A percentile compares a stretch with the other conserved stretches of the same genome.
Evolutionary conservation across 2,329 filamentous ascomycete genomes (phyloP).

Genomic region (Nannizziopsis arthrosporioides): DNA sequence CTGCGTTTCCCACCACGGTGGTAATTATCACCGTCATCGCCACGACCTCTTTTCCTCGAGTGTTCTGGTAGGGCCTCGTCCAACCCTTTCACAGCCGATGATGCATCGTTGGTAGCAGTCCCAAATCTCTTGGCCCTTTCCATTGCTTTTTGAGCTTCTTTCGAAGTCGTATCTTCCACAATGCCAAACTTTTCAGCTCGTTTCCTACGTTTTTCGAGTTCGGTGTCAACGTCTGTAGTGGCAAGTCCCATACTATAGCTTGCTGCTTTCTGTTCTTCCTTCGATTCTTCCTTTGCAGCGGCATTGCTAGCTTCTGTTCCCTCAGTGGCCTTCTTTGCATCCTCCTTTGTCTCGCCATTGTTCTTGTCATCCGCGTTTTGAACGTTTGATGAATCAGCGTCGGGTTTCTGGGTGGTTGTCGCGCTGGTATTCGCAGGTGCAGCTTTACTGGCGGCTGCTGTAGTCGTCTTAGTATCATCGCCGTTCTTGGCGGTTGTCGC

Average conservation of each 20-base stretch:
- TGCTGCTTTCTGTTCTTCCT: slow-evolving; percentile 20
- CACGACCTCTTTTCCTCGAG: slow-evolving; percentile 31
- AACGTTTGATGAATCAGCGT: slow-evolving; percentile 29
- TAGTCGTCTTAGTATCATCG: slow-evolving; percentile 18
- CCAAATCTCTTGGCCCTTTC: slow-evolving; percentile 40
- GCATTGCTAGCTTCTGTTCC: slow-evolving; percentile 13
- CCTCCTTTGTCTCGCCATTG: slow-evolving; percentile 1
- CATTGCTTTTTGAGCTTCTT: slow-evolving; percentile 35
- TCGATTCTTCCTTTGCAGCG: slow-evolving; percentile 15
- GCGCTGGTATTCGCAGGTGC: slow-evolving; percentile 29
- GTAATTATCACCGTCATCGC: slow-evolving; percentile 25
- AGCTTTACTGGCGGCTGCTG: slow-evolving; percentile 30
- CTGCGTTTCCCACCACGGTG: slow-evolving; percentile 34
- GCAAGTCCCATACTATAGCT: slow-evolving; percentile 35
- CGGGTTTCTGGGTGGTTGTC: slow-evolving; percentile 32
- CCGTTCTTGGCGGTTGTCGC: slow-evolving; percentile 20
- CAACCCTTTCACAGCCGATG: slow-evolving; percentile 30
- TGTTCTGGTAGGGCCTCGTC: slow-evolving; percentile 37
- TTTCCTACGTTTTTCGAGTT: slow-evolving; percentile 38
- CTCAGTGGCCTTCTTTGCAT: slow-evolving; percentile 11
- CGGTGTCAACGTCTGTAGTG: slow-evolving; percentile 35
- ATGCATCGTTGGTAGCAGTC: slow-evolving; percentile 19
- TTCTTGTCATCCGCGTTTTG: slow-evolving; percentile 20
- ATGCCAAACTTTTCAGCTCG: slow-evolving; percentile 41
- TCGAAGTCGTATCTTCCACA: slow-evolving; percentile 30